Percentiles rank a stretch among this genome's conserved stretches.
These are phyloP conservation scores for Trichosporon asahii DNA, from an alignment of 1,284 basidiomycete species.

Conservation along the genomic window DNA sequence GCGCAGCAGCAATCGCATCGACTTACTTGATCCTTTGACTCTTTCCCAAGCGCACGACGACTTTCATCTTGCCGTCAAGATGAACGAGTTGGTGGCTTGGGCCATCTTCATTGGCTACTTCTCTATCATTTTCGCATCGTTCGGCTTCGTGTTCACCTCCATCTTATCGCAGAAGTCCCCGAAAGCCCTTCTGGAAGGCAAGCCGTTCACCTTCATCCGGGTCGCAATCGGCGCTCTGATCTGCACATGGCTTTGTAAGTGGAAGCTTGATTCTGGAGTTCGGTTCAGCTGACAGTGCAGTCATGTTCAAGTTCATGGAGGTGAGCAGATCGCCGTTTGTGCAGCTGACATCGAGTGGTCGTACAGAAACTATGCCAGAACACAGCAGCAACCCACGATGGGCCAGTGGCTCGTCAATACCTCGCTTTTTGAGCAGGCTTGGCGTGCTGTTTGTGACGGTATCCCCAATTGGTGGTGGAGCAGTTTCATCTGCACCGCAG, in stretches of 20 bases:
- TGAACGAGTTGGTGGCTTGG: slow-evolving; percentile 47
- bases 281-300: slow-evolving; percentile 50
- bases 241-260: slow-evolving; percentile 65
- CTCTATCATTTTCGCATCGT: slow-evolving; percentile 52
- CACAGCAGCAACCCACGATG: slow-evolving; percentile 34
- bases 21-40: background rate
- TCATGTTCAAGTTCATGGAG: slow-evolving; percentile 54
- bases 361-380: slow-evolving; percentile 54
- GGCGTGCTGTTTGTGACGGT: slow-evolving; percentile 56
- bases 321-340: slow-evolving; percentile 42
- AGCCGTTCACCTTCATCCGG: slow-evolving; percentile 43
- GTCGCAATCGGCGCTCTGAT: slow-evolving; percentile 37
- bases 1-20: background rate
- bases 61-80: slow-evolving; percentile 2
- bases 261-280: background rate
- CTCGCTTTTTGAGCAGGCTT: slow-evolving; percentile 64
- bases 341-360: slow-evolving; percentile 57
- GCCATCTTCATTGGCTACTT: slow-evolving; percentile 58
- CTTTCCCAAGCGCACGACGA: slow-evolving; percentile 2
- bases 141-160: slow-evolving; percentile 50
- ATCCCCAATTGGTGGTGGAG: slow-evolving; percentile 69
- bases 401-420: slow-evolving; percentile 62
- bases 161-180: slow-evolving; percentile 30
- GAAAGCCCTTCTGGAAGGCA: slow-evolving; percentile 27
- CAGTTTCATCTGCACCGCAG: slow-evolving; percentile 67